Percentiles rank a stretch among this genome's conserved stretches.
Evolutionary conservation across 2,329 filamentous ascomycete genomes (phyloP).

Genomic region (Pyrenochaeta sp.): DNA sequence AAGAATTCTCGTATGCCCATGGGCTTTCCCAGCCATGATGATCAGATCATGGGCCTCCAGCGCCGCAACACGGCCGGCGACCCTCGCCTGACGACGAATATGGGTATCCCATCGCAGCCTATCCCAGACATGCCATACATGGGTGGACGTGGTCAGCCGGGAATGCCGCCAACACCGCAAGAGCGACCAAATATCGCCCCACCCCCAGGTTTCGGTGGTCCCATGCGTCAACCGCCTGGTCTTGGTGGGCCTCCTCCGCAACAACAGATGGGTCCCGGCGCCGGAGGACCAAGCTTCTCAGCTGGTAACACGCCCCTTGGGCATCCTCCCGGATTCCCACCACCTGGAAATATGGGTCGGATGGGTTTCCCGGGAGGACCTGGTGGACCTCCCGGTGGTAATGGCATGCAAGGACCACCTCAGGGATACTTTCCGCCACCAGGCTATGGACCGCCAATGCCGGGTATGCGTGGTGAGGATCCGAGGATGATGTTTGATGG

Average conservation of each 20-base stretch:
- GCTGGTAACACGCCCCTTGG: conserved; percentile 50
- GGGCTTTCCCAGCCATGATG: conserved; percentile 45
- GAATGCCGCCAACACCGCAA: conserved; percentile 48
- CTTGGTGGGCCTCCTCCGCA: conserved; percentile 37
- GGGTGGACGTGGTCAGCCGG: conserved; percentile 42
- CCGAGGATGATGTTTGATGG: conserved; percentile 49
- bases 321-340: conserved; percentile 47
- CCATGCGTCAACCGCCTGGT: conserved; percentile 49
- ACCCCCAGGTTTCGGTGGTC: conserved; percentile 47
- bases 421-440: conserved; percentile 47
- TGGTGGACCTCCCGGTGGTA: conserved; percentile 30
- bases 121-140: conserved; percentile 47
- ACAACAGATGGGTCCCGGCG: conserved; percentile 44
- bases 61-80: conserved; percentile 49
- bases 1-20: conserved; percentile 44
- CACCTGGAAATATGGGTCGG: conserved; percentile 40
- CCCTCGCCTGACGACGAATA: conserved; percentile 50
- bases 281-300: conserved; percentile 44
- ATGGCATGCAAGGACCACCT: conserved; percentile 46
- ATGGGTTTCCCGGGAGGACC: conserved; percentile 41
- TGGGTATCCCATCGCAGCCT: conserved; percentile 53
- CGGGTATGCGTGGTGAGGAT: conserved; percentile 44
- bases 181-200: conserved; percentile 48
- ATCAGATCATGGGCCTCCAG: conserved; percentile 44
- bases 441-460: conserved; percentile 42